Base-by-base conservation (phyloP, 768 basidiomycete genomes). In the Tulasnella sp. region DNA sequence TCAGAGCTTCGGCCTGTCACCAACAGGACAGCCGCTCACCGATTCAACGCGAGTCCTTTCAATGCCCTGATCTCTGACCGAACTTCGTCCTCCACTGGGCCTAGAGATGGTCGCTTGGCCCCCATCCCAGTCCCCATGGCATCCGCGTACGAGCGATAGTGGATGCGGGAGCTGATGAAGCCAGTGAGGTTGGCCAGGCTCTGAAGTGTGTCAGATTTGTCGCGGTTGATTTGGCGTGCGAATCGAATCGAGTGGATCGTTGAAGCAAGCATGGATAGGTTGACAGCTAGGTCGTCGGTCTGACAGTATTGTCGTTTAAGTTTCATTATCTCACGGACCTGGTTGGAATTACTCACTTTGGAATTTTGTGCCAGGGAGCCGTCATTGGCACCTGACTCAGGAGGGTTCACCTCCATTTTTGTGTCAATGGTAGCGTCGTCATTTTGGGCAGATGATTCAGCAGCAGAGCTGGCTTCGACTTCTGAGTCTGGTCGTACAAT, bases 51-150 rank as follows among this genome's bases (percentile, higher is more conserved):
- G 12, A 62, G 50, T 24, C 61, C 61, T 38, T 62, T 62, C 51
- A 62, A 49, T n/a, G 61, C 61, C 10, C 48, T 31, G 27, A 62
- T 59, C 59, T 62, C 61, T 17, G 60, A 22, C 19, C 60, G 29
- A 11, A 62, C 59, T 54, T 62, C 61, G 27, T 62, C 61, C 44
- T 62, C 61, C 22, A 49, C 48, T 12, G 61, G 61, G 12, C 61
- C 61, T 29, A 62, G 49, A 17, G 38, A 31, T 15, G 44, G 46
- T 25, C 38, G 43, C 21, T n/a, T 41, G 12, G 30, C 31, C 25
- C 25, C 44, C 21, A n/a, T 49, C 24, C 22, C 22, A 45, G 29
- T 45, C 3, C 34, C 34, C 27, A 48, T 21, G 43, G 44, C 30
- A 45, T 21, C 43, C 25, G 3, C 29, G 34, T 17, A 56, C 31